Conservation (phyloP, 2,329 filamentous ascomycete genomes). For the Aspergillus sergii region DNA sequence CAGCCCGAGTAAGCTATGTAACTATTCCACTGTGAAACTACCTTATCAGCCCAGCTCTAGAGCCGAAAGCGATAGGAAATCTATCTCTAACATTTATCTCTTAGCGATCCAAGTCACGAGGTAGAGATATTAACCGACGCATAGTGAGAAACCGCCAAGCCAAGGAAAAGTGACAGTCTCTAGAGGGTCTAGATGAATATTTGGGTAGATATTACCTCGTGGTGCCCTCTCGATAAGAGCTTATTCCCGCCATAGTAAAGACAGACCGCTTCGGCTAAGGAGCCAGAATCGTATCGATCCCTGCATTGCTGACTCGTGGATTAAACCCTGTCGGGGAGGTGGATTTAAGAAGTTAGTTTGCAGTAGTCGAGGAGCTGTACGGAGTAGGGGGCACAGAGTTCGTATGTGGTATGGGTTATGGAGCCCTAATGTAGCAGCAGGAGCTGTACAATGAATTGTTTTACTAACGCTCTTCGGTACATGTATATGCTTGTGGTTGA, state of each 20-base stretch:
- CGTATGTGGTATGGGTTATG: background rate
- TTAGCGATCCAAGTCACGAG: background rate
- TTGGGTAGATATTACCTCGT: background rate
- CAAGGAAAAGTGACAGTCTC: background rate
- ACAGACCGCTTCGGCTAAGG: background rate
- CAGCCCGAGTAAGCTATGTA: background rate
- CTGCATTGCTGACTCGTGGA: background rate
- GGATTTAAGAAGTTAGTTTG: background rate
- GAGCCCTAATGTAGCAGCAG: background rate
- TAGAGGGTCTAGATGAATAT: background rate
- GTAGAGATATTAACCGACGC: background rate
- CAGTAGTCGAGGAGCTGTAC: background rate
- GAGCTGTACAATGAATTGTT: background rate
- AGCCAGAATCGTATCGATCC: background rate
- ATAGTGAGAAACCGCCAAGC: background rate
- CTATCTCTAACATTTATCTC: background rate
- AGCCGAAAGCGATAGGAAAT: background rate
- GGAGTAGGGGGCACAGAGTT: background rate
- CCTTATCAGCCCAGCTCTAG: background rate
- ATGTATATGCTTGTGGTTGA: background rate
- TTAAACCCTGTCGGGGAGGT: background rate
- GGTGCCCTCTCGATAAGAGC: background rate
- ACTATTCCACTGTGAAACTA: background rate
- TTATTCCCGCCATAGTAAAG: background rate
- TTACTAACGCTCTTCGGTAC: background rate